These are phyloP conservation scores for Moesziomyces globuligerus DNA, from an alignment of 1,284 basidiomycete genomes.

Conservation along the genomic window DNA sequence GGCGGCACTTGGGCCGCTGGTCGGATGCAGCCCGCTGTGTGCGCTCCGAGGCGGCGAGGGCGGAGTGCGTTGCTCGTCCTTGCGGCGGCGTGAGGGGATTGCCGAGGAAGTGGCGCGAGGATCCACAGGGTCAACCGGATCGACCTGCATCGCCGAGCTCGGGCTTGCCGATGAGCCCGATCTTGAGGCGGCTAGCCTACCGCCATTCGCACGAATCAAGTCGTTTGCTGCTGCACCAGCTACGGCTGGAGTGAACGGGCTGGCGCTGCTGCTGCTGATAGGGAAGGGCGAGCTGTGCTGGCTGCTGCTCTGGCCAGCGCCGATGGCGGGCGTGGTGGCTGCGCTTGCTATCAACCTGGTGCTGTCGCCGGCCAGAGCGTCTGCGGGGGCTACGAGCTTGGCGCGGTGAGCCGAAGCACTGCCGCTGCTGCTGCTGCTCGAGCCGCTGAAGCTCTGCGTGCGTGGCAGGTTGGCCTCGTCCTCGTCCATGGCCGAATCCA, in stretches of 20 bases:
- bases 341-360: neutral
- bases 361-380: neutral
- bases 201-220: neutral
- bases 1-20: neutral
- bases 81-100: conserved; percentile 8
- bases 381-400: too few relatives aligned
- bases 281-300: conserved; percentile 35
- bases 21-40: neutral
- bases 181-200: neutral
- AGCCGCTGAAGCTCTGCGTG: too few relatives aligned
- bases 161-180: too few relatives aligned
- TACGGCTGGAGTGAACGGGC: conserved; percentile 15
- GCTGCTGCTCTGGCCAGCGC: conserved; percentile 5
- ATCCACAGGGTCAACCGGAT: neutral
- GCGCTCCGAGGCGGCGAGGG: conserved; percentile 11
- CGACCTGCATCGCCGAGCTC: conserved; percentile 24
- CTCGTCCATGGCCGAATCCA: too few relatives aligned
- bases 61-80: conserved; percentile 28
- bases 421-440: too few relatives aligned
- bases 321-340: conserved; percentile 4
- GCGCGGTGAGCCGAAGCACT: too few relatives aligned
- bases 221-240: too few relatives aligned
- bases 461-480: too few relatives aligned
- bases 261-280: conserved; percentile 16
- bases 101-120: neutral